A percentile compares a stretch with the other conserved stretches of the same genome.
Conservation (phyloP, 1,284 basidiomycete species). For the Phaffia rhodozyma region DNA sequence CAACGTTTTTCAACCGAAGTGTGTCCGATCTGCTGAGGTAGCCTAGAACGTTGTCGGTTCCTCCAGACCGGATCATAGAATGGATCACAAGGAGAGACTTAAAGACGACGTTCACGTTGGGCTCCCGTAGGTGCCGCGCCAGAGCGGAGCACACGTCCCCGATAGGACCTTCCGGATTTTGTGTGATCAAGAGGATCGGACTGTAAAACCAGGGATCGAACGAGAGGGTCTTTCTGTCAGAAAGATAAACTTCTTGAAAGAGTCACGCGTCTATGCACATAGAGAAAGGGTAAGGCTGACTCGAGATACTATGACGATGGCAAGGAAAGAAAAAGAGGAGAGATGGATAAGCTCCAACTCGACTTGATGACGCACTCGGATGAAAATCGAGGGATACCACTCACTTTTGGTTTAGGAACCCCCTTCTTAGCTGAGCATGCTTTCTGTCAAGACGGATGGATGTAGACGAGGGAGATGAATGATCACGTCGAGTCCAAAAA, state of each 20-base stretch:
- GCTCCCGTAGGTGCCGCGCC: constrained; percentile 68
- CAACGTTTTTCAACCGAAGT: constrained; percentile 65
- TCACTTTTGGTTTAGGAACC: constrained; percentile 81
- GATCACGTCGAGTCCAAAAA: constrained; percentile 14
- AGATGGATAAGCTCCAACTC: constrained; percentile 6
- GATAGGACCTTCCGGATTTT: constrained; percentile 79
- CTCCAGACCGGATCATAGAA: constrained; percentile 85
- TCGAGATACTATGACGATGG: constrained; percentile 33
- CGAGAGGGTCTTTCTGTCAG: background rate
- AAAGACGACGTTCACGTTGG: constrained; percentile 87
- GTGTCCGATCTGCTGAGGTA: constrained; percentile 69
- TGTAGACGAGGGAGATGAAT: constrained; percentile 45
- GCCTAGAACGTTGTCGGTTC: constrained; percentile 77
- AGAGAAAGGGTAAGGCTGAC: constrained; percentile 21
- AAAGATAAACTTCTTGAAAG: constrained; percentile 42
- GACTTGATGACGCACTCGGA: constrained; percentile 10
- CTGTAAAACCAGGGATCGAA: constrained; percentile 41
- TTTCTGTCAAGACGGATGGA: constrained; percentile 52
- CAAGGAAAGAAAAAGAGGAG: background rate
- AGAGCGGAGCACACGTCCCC: constrained; percentile 85
- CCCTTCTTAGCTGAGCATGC: constrained; percentile 91
- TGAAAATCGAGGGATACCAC: constrained; percentile 18
- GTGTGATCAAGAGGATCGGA: constrained; percentile 87
- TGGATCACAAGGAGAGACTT: constrained; percentile 92
- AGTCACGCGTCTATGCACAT: background rate